These are phyloP conservation scores for Fusarium udum DNA, from an alignment of 2,329 filamentous ascomycete species.

Conservation along the genomic window DNA sequence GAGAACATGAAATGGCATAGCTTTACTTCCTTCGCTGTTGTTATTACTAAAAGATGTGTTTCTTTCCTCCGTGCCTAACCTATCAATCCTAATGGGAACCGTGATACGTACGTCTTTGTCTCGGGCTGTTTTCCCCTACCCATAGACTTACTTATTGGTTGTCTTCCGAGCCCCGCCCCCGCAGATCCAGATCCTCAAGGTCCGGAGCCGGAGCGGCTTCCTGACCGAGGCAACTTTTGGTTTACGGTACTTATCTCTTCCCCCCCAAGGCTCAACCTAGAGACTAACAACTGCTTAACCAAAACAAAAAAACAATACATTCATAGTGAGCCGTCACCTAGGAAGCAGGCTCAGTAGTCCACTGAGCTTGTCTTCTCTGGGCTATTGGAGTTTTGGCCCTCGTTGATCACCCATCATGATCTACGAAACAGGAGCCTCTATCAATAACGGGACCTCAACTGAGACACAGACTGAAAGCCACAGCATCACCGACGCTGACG, in stretches of 20 bases:
- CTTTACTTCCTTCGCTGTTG: not conserved
- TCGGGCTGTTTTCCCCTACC: not conserved
- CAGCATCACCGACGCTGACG: conserved; percentile 41
- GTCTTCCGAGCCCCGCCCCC: conserved; percentile 31
- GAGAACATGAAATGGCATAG: not conserved
- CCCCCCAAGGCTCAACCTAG: conserved; percentile 4
- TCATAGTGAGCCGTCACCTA: not conserved
- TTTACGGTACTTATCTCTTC: conserved; percentile 1
- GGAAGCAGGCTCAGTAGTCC: conserved; percentile 11
- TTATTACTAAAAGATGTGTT: not conserved
- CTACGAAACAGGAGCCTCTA: conserved; percentile 17
- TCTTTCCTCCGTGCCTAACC: not conserved
- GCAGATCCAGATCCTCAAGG: conserved; percentile 28
- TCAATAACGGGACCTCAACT: conserved; percentile 20
- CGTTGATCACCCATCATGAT: conserved; percentile 31
- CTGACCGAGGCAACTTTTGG: conserved; percentile 18
- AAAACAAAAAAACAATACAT: not conserved
- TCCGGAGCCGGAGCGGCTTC: conserved; percentile 34
- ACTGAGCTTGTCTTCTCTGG: conserved; percentile 9
- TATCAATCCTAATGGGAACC: not conserved
- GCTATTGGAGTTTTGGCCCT: conserved; percentile 14
- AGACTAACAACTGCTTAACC: not conserved
- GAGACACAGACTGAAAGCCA: conserved; percentile 17
- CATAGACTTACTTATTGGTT: not conserved
- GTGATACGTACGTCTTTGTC: not conserved